Percentiles rank a stretch among this genome's conserved stretches.
These are phyloP conservation scores for Yamadazyma triangularis DNA, from an alignment of 1,139 yeast genomes.

Conservation along the genomic window DNA sequence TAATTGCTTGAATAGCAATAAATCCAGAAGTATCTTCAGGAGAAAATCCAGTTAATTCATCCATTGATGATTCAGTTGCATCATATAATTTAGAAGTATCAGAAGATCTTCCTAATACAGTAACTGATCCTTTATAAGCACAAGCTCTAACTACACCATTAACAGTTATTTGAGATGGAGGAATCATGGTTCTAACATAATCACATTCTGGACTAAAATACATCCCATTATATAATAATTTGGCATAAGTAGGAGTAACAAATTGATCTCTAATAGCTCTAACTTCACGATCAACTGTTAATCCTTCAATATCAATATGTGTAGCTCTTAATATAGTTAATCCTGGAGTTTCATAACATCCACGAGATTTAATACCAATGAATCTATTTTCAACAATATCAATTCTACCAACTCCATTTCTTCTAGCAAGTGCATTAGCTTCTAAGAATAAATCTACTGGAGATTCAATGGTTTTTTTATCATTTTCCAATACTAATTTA, in stretches of 20 bases:
- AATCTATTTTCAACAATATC: conserved; percentile 99
- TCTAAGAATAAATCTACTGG: conserved; percentile 90
- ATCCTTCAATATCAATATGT: conserved; percentile 95
- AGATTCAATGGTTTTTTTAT: conserved; percentile 59
- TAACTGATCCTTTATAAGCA: conserved; percentile 85
- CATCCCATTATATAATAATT: conserved; percentile 91
- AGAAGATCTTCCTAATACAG: conserved; percentile 88
- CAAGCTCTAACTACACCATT: conserved; percentile 95
- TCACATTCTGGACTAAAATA: conserved; percentile 98
- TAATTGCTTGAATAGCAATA: conserved; percentile 95
- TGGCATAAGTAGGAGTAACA: conserved; percentile 90
- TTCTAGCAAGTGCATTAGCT: conserved; percentile 94
- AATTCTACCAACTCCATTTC: conserved; percentile 98
- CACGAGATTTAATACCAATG: conserved; percentile 97
- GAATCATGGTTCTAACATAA: conserved; percentile 87
- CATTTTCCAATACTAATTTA: conserved; percentile 67
- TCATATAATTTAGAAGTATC: conserved; percentile 94
- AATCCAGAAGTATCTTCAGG: conserved; percentile 97
- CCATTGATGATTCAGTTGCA: conserved; percentile 98
- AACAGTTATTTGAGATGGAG: conserved; percentile 90
- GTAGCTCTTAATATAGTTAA: conserved; percentile 89
- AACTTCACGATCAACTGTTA: conserved; percentile 95
- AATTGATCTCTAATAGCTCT: conserved; percentile 95
- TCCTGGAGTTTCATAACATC: conserved; percentile 99
- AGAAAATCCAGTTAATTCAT: conserved; percentile 95